Evolutionary conservation across 768 basidiomycete genomes (phyloP), one percentile per base, ranked within the genome.

Genomic region (Mycena crocata): DNA sequence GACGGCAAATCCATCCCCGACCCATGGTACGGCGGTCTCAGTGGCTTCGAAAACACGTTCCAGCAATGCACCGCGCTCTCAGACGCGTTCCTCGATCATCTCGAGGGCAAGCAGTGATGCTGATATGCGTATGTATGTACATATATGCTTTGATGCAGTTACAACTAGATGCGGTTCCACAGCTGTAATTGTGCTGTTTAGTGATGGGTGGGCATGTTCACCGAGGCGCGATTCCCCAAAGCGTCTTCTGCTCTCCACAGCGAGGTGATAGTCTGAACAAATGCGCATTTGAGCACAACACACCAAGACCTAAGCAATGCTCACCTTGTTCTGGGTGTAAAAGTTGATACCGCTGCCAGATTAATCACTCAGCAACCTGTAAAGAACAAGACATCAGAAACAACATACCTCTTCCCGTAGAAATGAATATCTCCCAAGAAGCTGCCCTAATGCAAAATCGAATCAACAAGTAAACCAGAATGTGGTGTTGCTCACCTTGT

Each of bases 281-380:
- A n/a, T n/a, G n/a, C 12, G 7, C 6, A 17, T 19, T 57, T 39
- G 12, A 57, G 45, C 17, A 12, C 45, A 39, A 21, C 37, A 46
- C 7, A 13, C 30, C 17, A 37, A 7, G 17, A 26, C 32, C 21
- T n/a, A 28, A 46, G 5, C 3, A n/a, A 35, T 30, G 39, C 72
- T 62, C 69, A 88, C 92, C 89, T 98, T 98, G 78, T 95, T 92
- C 78, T 96, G 93, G 4, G 97, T 99, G 77, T 96, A 99, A 82
- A 99, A 99, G 77, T 93, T 93, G 80, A 98, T 87, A 28, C 94
- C 96, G 68, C 93, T 92, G 72, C n/a, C n/a, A n/a, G n/a, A n/a
- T n/a, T 8, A 31, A 56, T 32, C 37, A 23, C 45, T 70, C 54
- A 49, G 65, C 13, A 56, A 46, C 39, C 56, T 59, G 57, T 14